These are phyloP conservation scores for Telopea speciosissima DNA, from an alignment of 177 flowering plant species.

Conservation along the genomic window DNA sequence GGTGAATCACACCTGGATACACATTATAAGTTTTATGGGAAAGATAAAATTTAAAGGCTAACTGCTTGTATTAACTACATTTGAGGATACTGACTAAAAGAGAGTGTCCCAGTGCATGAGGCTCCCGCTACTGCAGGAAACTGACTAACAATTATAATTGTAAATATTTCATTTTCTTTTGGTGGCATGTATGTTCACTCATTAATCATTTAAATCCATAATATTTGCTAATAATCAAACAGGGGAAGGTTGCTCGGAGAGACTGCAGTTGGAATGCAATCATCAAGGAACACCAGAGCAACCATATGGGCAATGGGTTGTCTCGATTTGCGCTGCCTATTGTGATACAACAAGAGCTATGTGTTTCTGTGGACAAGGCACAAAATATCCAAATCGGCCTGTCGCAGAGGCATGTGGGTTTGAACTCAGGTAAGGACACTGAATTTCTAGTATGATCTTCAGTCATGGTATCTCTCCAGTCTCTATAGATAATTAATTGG, in stretches of 20 bases:
- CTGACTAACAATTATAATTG: no score
- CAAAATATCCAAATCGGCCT: slow-evolving; percentile 95
- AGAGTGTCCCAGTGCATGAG: no score
- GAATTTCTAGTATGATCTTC: not conserved
- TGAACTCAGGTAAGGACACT: slow-evolving; percentile 50
- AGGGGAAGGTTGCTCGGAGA: slow-evolving; percentile 86
- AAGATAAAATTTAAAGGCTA: no score
- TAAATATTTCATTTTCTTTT: no score
- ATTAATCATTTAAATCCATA: no score
- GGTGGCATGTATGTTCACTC: no score
- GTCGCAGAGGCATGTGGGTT: slow-evolving; percentile 92
- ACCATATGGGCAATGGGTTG: slow-evolving; percentile 90
- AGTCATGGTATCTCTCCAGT: not conserved
- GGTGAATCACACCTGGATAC: no score
- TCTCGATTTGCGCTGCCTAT: slow-evolving; percentile 78
- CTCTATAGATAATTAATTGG: slow-evolving; percentile 3
- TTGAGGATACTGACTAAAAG: no score
- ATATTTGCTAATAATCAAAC: slow-evolving; percentile 15
- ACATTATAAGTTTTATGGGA: no score
- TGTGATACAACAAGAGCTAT: slow-evolving; percentile 93
- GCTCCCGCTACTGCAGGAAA: no score
- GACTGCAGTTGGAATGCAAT: slow-evolving; percentile 62
- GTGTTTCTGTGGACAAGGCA: slow-evolving; percentile 98
- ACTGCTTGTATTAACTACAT: no score
- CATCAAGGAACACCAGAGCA: slow-evolving; percentile 43